Evolutionary conservation across 192 early-diverging fungal genomes (phyloP).

Genomic region (Dissophora globulifera): DNA sequence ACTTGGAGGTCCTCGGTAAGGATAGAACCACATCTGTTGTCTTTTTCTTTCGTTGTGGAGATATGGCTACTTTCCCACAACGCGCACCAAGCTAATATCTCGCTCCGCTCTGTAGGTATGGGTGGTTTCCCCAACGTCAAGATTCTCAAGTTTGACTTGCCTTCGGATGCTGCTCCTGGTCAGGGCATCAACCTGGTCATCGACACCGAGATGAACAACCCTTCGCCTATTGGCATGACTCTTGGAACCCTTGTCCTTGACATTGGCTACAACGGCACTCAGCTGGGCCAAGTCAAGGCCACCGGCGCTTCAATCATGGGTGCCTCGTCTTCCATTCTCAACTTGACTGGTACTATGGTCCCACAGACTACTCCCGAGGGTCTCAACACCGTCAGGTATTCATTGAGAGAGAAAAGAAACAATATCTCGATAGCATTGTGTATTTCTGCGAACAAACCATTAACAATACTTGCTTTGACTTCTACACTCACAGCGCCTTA

Average conservation of each 20-base stretch:
- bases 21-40: too few species aligned
- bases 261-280: conserved; percentile 55
- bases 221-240: conserved; percentile 64
- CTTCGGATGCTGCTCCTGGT: conserved; percentile 59
- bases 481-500: conserved; percentile 29
- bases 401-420: too few species aligned
- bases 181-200: conserved; percentile 69
- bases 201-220: conserved; percentile 62
- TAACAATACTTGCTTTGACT: not conserved
- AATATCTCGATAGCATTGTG: too few species aligned
- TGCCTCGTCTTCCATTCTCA: conserved; percentile 55
- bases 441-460: too few species aligned
- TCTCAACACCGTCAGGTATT: conserved; percentile 55
- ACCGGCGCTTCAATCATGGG: conserved; percentile 53
- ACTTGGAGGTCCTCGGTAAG: conserved; percentile 52
- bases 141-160: conserved; percentile 63
- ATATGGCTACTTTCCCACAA: too few species aligned
- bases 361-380: conserved; percentile 59
- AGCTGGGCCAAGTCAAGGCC: conserved; percentile 61
- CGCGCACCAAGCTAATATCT: not conserved
- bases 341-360: conserved; percentile 62
- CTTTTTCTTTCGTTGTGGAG: too few species aligned
- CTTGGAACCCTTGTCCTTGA: conserved; percentile 67
- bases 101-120: conserved; percentile 58
- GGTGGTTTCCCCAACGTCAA: conserved; percentile 61